A percentile compares a stretch with the other conserved stretches of the same genome.
Evolutionary conservation across 176 grass and related monocot genomes (phyloP).

Genomic region (Oryza nivara): DNA sequence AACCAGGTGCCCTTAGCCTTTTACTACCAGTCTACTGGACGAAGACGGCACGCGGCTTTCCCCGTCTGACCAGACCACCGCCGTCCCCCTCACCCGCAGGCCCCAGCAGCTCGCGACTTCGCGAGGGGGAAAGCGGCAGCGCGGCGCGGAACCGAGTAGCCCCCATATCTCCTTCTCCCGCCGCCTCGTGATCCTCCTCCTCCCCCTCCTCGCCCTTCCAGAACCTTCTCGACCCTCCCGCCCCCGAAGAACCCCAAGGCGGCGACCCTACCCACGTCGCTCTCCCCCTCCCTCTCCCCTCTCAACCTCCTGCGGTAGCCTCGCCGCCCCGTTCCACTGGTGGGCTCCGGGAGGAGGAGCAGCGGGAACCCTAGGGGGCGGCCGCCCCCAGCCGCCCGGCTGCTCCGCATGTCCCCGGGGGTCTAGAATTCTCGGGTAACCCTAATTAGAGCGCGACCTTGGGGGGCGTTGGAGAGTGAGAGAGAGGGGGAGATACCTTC

Average conservation of each 20-base stretch:
- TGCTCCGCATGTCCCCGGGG: not conserved
- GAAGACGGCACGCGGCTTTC: no score
- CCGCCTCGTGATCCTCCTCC: conserved; percentile 22
- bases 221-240: not conserved
- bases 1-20: no score
- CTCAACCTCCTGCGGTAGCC: not conserved
- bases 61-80: no score
- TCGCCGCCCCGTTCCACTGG: not conserved
- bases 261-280: not conserved
- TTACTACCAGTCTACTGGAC: no score
- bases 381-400: not conserved
- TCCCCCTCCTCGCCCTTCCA: not conserved
- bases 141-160: no score
- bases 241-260: not conserved
- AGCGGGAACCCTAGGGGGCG: not conserved
- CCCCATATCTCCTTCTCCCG: not conserved
- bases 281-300: not conserved
- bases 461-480: not conserved
- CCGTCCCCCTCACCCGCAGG: no score
- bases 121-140: not conserved
- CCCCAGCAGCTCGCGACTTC: no score
- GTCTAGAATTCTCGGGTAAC: not conserved
- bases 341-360: not conserved
- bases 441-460: not conserved
- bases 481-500: not conserved